Conservation (phyloP, 2,329 filamentous ascomycete species). For the Diaporthe longicolla region DNA sequence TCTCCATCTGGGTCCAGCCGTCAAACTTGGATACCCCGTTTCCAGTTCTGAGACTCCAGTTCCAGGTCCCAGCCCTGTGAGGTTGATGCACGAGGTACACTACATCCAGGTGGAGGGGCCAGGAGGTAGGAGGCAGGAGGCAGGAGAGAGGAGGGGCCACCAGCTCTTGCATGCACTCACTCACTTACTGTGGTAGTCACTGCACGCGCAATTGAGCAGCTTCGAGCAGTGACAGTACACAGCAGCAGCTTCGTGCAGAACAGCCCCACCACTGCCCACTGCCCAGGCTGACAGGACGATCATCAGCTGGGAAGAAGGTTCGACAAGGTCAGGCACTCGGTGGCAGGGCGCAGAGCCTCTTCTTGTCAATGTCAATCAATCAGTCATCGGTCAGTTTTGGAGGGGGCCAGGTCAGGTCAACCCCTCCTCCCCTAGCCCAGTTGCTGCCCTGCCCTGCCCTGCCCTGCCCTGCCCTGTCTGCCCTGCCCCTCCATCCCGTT, state of each 20-base stretch:
- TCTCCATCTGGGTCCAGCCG: slow-evolving; percentile 13
- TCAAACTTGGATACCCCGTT: neutral
- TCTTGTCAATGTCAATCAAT: neutral
- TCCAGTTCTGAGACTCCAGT: neutral
- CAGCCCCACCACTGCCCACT: neutral
- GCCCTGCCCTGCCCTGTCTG: neutral
- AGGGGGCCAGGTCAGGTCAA: too few species aligned
- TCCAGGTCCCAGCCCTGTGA: slow-evolving; percentile 31
- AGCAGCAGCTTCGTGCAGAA: neutral
- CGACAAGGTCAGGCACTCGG: slow-evolving; percentile 2
- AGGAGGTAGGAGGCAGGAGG: neutral
- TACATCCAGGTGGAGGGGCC: neutral
- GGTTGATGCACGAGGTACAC: slow-evolving; percentile 9
- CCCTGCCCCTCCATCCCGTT: slow-evolving; percentile 8
- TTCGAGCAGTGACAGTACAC: neutral
- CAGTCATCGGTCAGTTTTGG: neutral
- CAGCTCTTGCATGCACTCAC: neutral
- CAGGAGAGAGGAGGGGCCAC: neutral
- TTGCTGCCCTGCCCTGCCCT: neutral
- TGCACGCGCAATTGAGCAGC: slow-evolving; percentile 3
- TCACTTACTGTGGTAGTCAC: too few species aligned
- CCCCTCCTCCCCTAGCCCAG: too few species aligned
- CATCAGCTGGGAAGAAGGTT: slow-evolving; percentile 11
- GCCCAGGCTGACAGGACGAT: slow-evolving; percentile 18
- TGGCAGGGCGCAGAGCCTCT: slow-evolving; percentile 19